Percentiles rank a stretch among this genome's conserved stretches.
Evolutionary conservation across 1,284 basidiomycete genomes (phyloP).

Genomic region (Leccinum fuscescens): DNA sequence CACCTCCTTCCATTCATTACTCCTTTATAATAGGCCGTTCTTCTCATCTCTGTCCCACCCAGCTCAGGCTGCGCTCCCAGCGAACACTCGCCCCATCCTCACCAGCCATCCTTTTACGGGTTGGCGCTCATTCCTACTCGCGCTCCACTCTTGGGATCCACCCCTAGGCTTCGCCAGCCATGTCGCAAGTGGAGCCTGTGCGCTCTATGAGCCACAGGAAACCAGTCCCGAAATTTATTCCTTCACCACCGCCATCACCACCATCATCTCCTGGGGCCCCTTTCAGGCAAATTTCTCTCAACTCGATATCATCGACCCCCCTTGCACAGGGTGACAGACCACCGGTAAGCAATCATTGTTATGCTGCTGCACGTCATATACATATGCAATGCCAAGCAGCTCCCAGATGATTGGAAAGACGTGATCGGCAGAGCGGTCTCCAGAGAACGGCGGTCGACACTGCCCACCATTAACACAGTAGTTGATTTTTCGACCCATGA

Average conservation of each 20-base stretch:
- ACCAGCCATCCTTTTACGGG: conserved; percentile 9
- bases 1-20: conserved; percentile 29
- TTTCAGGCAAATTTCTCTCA: conserved; percentile 32
- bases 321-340: conserved; percentile 38
- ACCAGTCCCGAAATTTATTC: conserved; percentile 61
- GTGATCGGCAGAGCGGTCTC: conserved; percentile 40
- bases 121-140: conserved; percentile 11
- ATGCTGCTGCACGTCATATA: background rate
- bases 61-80: conserved; percentile 24
- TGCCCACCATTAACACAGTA: conserved; percentile 38
- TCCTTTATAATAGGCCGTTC: conserved; percentile 30
- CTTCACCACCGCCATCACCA: conserved; percentile 54
- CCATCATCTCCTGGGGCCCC: conserved; percentile 30
- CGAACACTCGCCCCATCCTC: conserved; percentile 15
- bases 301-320: conserved; percentile 25
- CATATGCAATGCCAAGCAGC: conserved; percentile 34
- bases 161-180: conserved; percentile 9
- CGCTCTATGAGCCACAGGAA: conserved; percentile 62
- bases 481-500: conserved; percentile 36
- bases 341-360: conserved; percentile 38
- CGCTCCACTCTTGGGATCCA: conserved; percentile 7
- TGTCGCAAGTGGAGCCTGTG: conserved; percentile 30
- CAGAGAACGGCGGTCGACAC: conserved; percentile 32
- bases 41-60: conserved; percentile 31
- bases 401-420: conserved; percentile 52